Percentiles rank a stretch among this genome's conserved stretches.
phyloP scores from a whole-genome alignment of 2,329 filamentous ascomycete species.

The Aureobasidium sp. region DNA sequence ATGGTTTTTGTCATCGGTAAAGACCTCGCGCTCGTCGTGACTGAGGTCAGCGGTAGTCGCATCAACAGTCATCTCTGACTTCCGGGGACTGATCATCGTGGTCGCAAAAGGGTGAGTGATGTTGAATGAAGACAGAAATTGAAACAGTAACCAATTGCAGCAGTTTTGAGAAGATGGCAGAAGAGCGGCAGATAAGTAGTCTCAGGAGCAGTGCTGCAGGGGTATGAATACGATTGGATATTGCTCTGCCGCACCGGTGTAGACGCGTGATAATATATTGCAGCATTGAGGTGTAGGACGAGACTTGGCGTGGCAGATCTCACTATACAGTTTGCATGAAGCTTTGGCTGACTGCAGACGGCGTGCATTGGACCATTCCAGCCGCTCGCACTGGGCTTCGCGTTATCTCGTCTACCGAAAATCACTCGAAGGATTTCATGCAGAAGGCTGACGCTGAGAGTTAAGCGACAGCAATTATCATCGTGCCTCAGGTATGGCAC shows the following conservation, averaged over 20 bases:
- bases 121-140: neutral
- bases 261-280: neutral
- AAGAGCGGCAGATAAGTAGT: neutral
- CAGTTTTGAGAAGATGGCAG: neutral
- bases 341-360: neutral
- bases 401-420: neutral
- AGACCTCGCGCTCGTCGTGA: constrained; percentile 30
- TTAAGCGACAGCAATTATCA: neutral
- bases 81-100: neutral
- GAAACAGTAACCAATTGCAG: neutral
- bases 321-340: neutral
- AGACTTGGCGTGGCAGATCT: constrained; percentile 7
- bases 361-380: neutral
- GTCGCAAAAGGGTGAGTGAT: neutral
- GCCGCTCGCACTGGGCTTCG: neutral
- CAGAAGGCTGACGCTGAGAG: neutral
- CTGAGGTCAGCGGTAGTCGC: neutral
- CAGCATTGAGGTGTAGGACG: neutral
- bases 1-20: constrained; percentile 31
- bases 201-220: neutral
- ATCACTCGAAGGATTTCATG: neutral
- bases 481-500: neutral
- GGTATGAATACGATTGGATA: neutral
- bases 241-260: neutral
- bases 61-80: neutral